Base-by-base conservation (phyloP, 2,329 filamentous ascomycete species). In the Xylaria sp. region DNA sequence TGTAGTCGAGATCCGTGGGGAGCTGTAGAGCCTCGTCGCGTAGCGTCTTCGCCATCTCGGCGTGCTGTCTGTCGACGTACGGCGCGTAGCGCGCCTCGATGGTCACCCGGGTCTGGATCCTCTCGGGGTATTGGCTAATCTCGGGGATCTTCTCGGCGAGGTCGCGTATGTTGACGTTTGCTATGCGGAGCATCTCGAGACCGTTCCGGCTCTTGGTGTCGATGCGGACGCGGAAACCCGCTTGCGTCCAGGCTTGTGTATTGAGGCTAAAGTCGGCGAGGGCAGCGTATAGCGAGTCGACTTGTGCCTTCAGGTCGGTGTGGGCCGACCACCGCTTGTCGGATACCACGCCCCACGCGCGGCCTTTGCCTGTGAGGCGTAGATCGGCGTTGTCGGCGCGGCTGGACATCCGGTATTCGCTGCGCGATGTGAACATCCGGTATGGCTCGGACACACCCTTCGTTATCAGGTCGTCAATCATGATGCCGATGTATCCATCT, bases 371-470 rank as follows among this genome's bases (percentile, higher is more conserved):
- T 0, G 96, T 98, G 36, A 99, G 88, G 2, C 96, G 90, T 5
- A 91, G 80, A 80, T 99, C 96, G 42, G 96, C 96, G 77, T 99
- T 99, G 82, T 99, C 96, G 54, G 96, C 91, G 70, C 96, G 91
- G 2, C 93, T 89, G 51, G 91, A 93, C 87, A 99, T 94, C 70
- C 96, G 92, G 81, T 97, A 99, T 82, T 99, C 96, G 81, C 92
- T 97, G 71, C 96, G 90, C 6, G 93, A 92, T 2, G 96, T 99
- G 83, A 99, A 99, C 94, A 99, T 98, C 73, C 96, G 90, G 81
- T 99, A 99, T 1, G 96, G 96, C 78, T 99, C 96, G 2, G 92
- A 94, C 36, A 99, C 96, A 57, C 96, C 96, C 81, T 97, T 98
- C 26, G 95, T 98, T 77, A 97, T 90, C 44, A 99, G 88, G 79